Evolutionary conservation across 257 asterid species (phyloP).

Genomic region (Eucommia ulmoides): DNA sequence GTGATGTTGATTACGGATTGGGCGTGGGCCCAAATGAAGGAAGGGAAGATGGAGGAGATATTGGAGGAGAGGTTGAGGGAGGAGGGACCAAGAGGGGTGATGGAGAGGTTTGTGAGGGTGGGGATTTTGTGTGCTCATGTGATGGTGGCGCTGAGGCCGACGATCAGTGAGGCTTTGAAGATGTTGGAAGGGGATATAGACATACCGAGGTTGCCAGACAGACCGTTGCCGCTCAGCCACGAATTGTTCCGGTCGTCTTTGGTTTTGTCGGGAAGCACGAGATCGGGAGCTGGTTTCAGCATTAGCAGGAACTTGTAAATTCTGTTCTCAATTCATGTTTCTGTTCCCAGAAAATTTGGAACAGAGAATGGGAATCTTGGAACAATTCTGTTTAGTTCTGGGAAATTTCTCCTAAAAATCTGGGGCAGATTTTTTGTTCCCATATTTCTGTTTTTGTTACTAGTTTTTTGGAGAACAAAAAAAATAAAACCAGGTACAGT

Average conservation of each 20-base stretch:
- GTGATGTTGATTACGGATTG: constrained; percentile 41
- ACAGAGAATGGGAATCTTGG: no score
- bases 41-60: constrained; percentile 22
- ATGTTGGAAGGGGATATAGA: constrained; percentile 64
- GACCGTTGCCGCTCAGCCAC: constrained; percentile 34
- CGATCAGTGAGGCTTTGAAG: constrained; percentile 46
- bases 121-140: constrained; percentile 56
- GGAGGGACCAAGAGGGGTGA: constrained; percentile 39
- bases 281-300: constrained; percentile 6
- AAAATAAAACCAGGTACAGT: not conserved
- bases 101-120: constrained; percentile 44
- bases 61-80: constrained; percentile 25
- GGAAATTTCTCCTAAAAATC: no score
- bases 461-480: not conserved
- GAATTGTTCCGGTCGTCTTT: constrained; percentile 16
- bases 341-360: no score
- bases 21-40: constrained; percentile 36
- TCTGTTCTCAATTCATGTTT: no score
- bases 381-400: no score
- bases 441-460: no score
- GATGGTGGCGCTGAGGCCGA: constrained; percentile 53
- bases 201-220: constrained; percentile 36
- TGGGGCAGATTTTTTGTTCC: no score
- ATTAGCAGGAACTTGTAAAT: constrained; percentile 3
- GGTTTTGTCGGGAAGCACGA: constrained; percentile 5